These are phyloP conservation scores for Xylaria sp. DNA, from an alignment of 2,329 filamentous ascomycete species.

Conservation along the genomic window DNA sequence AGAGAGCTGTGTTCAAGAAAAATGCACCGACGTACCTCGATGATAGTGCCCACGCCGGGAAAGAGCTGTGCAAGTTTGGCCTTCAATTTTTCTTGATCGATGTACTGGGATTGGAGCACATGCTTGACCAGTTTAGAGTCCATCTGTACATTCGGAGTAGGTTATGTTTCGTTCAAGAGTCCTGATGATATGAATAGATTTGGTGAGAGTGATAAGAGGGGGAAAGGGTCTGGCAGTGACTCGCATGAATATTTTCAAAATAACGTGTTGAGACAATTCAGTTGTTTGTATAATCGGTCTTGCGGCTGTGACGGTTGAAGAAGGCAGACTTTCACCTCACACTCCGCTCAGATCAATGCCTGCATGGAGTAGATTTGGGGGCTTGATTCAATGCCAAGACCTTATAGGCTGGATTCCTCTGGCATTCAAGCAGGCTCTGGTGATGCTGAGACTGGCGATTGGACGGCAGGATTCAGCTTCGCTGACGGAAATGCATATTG, in stretches of 20 bases:
- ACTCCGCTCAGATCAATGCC: background rate
- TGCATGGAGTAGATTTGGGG: background rate
- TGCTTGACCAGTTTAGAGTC: background rate
- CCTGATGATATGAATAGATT: background rate
- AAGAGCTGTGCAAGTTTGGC: background rate
- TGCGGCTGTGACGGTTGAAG: background rate
- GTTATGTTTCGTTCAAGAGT: background rate
- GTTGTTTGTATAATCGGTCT: background rate
- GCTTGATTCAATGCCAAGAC: background rate
- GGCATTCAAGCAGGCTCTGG: background rate
- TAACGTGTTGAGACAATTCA: background rate
- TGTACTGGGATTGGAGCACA: background rate
- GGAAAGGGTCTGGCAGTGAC: background rate
- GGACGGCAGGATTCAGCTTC: background rate
- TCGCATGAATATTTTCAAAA: background rate
- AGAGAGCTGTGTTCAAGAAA: background rate
- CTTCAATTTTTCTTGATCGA: background rate
- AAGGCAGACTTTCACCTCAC: background rate
- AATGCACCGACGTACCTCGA: background rate
- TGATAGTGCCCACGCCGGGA: background rate
- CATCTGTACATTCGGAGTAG: background rate
- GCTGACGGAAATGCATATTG: background rate
- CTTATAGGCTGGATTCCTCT: background rate
- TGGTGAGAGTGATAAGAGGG: background rate
- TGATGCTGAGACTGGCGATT: background rate